These are phyloP conservation scores for Rutidosis leptorrhynchoides DNA, from an alignment of 129 eudicot species.

Conservation along the genomic window DNA sequence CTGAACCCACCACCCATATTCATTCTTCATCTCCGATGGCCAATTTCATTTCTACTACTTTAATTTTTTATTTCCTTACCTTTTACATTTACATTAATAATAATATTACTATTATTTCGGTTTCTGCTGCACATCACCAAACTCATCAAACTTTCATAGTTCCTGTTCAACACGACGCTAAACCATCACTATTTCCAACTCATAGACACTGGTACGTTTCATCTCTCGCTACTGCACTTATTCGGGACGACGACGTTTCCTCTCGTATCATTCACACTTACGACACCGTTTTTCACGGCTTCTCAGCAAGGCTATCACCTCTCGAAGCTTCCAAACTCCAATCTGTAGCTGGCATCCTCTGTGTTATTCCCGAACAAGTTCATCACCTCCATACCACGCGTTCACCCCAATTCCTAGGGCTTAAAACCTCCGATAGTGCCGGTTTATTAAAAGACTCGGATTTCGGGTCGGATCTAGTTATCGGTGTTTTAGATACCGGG, in stretches of 20 bases:
- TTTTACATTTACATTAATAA: not conserved
- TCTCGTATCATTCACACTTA: conserved; percentile 58
- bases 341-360: conserved; percentile 33
- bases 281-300: conserved; percentile 78
- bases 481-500: conserved; percentile 87
- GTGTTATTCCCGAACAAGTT: conserved; percentile 78
- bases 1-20: not conserved
- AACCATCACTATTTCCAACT: conserved; percentile 82
- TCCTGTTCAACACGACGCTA: conserved; percentile 59
- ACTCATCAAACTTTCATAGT: conserved; percentile 50
- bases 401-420: conserved; percentile 78
- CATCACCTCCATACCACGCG: conserved; percentile 77
- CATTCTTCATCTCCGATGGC: conserved; percentile 10
- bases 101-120: not conserved
- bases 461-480: conserved; percentile 86
- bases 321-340: conserved; percentile 48
- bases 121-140: conserved; percentile 17
- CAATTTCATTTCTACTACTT: not conserved
- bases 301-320: conserved; percentile 60
- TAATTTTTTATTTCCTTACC: not conserved
- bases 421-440: conserved; percentile 49
- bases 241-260: not conserved
- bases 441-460: conserved; percentile 70
- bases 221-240: conserved; percentile 35
- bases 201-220: conserved; percentile 84